Evolutionary conservation across 805 yeast genomes (phyloP).

Genomic region (Candida vartiovaarae): DNA sequence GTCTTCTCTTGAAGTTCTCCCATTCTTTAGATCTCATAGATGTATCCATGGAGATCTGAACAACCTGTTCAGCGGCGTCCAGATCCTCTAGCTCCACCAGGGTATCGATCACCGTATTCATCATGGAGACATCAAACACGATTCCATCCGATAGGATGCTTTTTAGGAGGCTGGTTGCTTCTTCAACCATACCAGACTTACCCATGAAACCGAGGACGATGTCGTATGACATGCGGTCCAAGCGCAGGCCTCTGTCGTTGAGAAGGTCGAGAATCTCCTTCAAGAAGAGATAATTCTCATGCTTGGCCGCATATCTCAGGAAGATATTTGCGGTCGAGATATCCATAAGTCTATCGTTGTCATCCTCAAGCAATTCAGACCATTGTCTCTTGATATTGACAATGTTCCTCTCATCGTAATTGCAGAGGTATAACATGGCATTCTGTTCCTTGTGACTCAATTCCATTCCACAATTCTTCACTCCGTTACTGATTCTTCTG

Average conservation of each 20-base stretch:
- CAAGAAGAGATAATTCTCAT: slow-evolving; percentile 9
- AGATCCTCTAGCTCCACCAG: slow-evolving; percentile 6
- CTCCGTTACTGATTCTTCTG: slow-evolving; percentile 11
- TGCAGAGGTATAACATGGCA: slow-evolving; percentile 15
- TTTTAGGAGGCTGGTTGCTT: background rate
- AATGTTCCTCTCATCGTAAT: slow-evolving; percentile 7
- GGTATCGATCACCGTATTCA: slow-evolving; percentile 4
- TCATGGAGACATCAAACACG: slow-evolving; percentile 6
- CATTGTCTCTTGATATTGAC: slow-evolving; percentile 5
- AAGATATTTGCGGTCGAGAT: slow-evolving; percentile 23
- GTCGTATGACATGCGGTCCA: slow-evolving; percentile 27
- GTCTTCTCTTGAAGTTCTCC: slow-evolving; percentile 2
- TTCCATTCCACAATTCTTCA: slow-evolving; percentile 24
- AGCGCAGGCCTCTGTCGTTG: slow-evolving; percentile 9
- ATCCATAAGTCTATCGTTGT: slow-evolving; percentile 3
- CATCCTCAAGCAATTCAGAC: background rate
- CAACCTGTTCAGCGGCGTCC: slow-evolving; percentile 4
- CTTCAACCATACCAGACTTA: background rate
- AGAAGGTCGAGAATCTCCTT: slow-evolving; percentile 15
- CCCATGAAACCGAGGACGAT: slow-evolving; percentile 16
- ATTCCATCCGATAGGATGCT: slow-evolving; percentile 5
- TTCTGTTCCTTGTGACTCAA: slow-evolving; percentile 25
- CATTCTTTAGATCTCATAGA: background rate
- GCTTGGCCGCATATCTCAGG: slow-evolving; percentile 20
- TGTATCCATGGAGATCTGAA: background rate